Evolutionary conservation across 306 rosid species (phyloP).

Genomic region (Betula pendula): DNA sequence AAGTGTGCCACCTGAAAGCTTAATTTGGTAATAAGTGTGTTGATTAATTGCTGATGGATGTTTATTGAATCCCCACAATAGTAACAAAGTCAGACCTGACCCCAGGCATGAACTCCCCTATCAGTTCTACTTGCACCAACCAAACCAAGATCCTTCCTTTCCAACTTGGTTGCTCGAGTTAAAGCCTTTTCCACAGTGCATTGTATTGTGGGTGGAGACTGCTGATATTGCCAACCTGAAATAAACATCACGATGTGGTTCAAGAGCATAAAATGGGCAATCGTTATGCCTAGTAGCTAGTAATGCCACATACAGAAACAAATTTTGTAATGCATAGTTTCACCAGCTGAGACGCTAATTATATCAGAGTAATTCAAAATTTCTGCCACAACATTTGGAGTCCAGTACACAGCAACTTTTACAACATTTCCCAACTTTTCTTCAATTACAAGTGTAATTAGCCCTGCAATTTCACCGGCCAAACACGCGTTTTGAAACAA

Average conservation of each 20-base stretch:
- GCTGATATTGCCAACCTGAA: constrained; percentile 96
- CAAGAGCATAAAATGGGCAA: constrained; percentile 1
- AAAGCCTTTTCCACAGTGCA: constrained; percentile 70
- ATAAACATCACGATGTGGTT: constrained; percentile 11
- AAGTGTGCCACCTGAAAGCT: constrained; percentile 90
- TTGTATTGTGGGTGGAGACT: constrained; percentile 86
- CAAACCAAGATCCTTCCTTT: constrained; percentile 70
- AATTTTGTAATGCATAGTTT: not conserved
- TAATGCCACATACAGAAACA: not conserved
- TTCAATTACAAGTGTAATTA: too few species aligned
- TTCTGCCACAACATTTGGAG: not conserved
- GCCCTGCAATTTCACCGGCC: too few species aligned
- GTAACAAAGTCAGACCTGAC: constrained; percentile 72
- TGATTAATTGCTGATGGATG: constrained; percentile 8
- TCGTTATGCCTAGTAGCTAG: not conserved
- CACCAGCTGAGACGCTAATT: not conserved
- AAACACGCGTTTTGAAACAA: too few species aligned
- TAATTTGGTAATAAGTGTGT: constrained; percentile 32
- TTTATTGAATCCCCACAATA: constrained; percentile 11
- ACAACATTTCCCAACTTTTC: not conserved
- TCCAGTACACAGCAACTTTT: not conserved
- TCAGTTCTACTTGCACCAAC: constrained; percentile 95
- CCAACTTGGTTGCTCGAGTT: constrained; percentile 65
- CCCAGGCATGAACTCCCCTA: constrained; percentile 92
- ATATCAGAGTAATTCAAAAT: not conserved